Evolutionary conservation across 2,329 filamentous ascomycete species (phyloP).

Genomic region (Alternaria consortialis): DNA sequence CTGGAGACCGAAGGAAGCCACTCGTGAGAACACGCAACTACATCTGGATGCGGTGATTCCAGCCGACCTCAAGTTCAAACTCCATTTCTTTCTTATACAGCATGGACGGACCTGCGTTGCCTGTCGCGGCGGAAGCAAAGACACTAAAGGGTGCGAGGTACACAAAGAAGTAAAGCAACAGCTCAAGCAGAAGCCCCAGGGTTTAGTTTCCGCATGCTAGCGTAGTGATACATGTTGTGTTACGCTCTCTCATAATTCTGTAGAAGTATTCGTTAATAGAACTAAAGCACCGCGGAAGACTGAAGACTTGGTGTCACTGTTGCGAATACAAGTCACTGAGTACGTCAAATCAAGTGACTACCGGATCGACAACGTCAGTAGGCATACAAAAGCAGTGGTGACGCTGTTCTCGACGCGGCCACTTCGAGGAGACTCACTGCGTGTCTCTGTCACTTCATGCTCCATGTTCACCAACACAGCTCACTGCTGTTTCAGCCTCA

Average conservation of each 20-base stretch:
- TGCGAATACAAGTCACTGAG: neutral
- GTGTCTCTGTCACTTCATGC: neutral
- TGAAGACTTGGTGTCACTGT: neutral
- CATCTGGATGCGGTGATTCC: slow-evolving; percentile 13
- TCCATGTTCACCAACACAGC: neutral
- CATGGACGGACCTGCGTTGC: slow-evolving; percentile 11
- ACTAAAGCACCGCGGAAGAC: neutral
- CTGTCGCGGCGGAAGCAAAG: slow-evolving; percentile 10
- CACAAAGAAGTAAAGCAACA: neutral
- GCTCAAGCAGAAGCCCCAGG: neutral
- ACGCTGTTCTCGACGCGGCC: neutral
- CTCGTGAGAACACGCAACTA: slow-evolving; percentile 8
- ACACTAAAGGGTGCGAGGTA: neutral
- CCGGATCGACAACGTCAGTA: neutral
- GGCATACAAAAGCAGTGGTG: neutral
- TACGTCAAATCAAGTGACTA: neutral
- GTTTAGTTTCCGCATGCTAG: fast-evolving
- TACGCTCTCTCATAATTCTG: neutral
- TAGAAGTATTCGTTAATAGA: neutral
- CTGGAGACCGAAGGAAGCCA: slow-evolving; percentile 12
- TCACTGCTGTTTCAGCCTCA: neutral
- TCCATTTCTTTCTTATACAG: slow-evolving; percentile 14
- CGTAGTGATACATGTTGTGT: neutral
- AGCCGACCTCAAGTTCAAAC: slow-evolving; percentile 5
- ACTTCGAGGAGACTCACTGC: neutral